Conservation (phyloP, 2,329 filamentous ascomycete genomes). For the Lasiodiplodia gonubiensis region DNA sequence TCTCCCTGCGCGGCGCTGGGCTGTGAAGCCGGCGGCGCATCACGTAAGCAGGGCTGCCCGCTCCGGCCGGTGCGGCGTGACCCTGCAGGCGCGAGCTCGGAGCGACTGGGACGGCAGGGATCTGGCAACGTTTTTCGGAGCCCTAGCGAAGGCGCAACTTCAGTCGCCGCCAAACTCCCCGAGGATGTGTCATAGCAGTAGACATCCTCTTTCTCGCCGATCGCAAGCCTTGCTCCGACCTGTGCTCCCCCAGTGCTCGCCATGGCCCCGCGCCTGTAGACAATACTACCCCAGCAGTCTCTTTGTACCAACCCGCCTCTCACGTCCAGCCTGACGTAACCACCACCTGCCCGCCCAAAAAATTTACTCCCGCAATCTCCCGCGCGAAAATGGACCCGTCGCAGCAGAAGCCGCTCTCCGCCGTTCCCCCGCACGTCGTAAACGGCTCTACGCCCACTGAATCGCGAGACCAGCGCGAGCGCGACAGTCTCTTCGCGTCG, state of each 20-base stretch:
- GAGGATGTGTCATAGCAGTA: constrained; percentile 27
- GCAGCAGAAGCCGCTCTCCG: constrained; percentile 55
- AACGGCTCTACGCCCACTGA: constrained; percentile 61
- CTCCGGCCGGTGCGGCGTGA: not conserved
- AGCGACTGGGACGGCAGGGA: constrained; percentile 2
- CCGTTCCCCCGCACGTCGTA: constrained; percentile 62
- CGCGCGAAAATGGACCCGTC: constrained; percentile 52
- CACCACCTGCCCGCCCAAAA: constrained; percentile 13
- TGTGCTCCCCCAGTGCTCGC: constrained; percentile 12
- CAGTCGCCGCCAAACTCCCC: constrained; percentile 25
- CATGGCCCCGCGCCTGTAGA: constrained; percentile 17
- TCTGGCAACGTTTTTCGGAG: constrained; percentile 20
- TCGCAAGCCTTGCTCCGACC: not conserved
- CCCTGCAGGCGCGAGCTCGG: not conserved
- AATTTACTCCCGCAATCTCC: constrained; percentile 24
- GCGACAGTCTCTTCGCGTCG: constrained; percentile 63
- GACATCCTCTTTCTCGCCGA: not conserved
- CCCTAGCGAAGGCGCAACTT: constrained; percentile 21
- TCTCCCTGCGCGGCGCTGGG: constrained; percentile 21
- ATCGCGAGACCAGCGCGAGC: constrained; percentile 56
- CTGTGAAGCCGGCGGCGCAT: constrained; percentile 5
- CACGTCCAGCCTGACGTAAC: constrained; percentile 17
- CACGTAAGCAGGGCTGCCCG: not conserved
- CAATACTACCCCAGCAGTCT: not conserved
- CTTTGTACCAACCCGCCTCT: not conserved